Evolutionary conservation across 2,329 filamentous ascomycete genomes (phyloP), one percentile per base, ranked within the genome.

Genomic region (Hortaea werneckii): DNA sequence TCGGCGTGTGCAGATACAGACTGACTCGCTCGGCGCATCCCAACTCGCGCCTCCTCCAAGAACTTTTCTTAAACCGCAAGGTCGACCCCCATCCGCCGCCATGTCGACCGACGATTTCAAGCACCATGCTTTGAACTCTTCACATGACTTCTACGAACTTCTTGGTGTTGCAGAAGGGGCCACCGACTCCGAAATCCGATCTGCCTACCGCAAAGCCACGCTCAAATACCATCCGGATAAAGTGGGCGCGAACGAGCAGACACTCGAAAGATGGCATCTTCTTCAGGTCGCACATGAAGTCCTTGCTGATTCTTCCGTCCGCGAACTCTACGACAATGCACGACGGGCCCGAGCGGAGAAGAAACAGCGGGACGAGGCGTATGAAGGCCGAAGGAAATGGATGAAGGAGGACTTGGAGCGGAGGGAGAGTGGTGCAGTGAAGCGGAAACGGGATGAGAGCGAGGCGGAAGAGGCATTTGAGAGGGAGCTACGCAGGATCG

Each of bases 221-320:
- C 73, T 95, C n/a, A 87, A 87, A 60, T 87, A 89, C 71, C 90
- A 96, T 65, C 90, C 90, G 1, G 90, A 96, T 74, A 95, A 95
- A 69, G 82, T 89, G 45, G 78, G 82, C 52, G 79, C 78, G 43
- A 62, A 70, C 48, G 66, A 69, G 5, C 68, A 69, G 57, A 87
- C 92, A 54, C 75, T 86, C 40, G 81, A 82, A 46, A 85, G 85
- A 59, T 96, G 94, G 72, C 85, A 95, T 65, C 74, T 85, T 1
- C 80, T 94, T 47, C 85, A 88, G 60, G 84, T 85, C 50, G 89
- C 87, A n/a, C 80, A 87, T 61, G 87, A 94, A 66, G 78, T 95
- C 1, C 78, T 96, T 2, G 77, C 79, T 28, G 82, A 88, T 52
- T 67, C 79, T 0, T 76, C 75, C 10, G 77, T 87, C 34, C 85